These are phyloP conservation scores for Termitomyces sp. DNA, from an alignment of 768 basidiomycete genomes.

Conservation along the genomic window DNA sequence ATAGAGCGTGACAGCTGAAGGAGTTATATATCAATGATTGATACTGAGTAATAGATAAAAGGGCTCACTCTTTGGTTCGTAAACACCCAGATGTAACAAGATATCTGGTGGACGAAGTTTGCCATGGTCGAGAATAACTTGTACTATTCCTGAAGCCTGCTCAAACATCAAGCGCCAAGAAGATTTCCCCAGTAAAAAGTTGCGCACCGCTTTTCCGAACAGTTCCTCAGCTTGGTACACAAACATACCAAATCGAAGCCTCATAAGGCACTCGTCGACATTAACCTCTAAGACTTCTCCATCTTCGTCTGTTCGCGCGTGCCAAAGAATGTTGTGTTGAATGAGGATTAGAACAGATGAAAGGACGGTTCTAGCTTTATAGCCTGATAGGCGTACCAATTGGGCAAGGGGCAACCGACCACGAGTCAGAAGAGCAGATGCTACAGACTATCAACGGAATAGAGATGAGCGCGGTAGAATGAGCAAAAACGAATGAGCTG, in stretches of 20 bases:
- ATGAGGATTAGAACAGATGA: constrained; percentile 73
- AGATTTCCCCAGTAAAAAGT: not conserved
- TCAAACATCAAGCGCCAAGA: constrained; percentile 1
- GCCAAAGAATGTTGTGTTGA: constrained; percentile 92
- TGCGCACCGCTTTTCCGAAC: constrained; percentile 66
- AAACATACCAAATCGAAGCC: constrained; percentile 80
- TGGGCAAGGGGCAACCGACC: constrained; percentile 76
- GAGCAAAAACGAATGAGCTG: constrained; percentile 19
- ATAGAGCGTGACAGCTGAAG: constrained; percentile 37
- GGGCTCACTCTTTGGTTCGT: constrained; percentile 53
- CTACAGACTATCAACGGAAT: constrained; percentile 51
- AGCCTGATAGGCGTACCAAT: constrained; percentile 60
- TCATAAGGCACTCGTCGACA: constrained; percentile 73
- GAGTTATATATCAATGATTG: not conserved
- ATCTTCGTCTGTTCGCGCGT: constrained; percentile 65
- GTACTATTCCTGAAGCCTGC: constrained; percentile 77
- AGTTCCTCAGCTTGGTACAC: constrained; percentile 67
- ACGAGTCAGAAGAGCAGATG: constrained; percentile 66
- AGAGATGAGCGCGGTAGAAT: not conserved
- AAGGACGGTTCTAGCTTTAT: constrained; percentile 65
- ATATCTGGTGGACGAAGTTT: constrained; percentile 79
- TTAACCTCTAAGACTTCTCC: constrained; percentile 81
- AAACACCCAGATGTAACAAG: constrained; percentile 41
- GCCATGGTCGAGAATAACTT: constrained; percentile 76
- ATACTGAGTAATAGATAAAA: not conserved